Evolutionary conservation across 225 moss, liverwort and hornwort genomes (phyloP).

Genomic region (Pseudoscleropodium purum): DNA sequence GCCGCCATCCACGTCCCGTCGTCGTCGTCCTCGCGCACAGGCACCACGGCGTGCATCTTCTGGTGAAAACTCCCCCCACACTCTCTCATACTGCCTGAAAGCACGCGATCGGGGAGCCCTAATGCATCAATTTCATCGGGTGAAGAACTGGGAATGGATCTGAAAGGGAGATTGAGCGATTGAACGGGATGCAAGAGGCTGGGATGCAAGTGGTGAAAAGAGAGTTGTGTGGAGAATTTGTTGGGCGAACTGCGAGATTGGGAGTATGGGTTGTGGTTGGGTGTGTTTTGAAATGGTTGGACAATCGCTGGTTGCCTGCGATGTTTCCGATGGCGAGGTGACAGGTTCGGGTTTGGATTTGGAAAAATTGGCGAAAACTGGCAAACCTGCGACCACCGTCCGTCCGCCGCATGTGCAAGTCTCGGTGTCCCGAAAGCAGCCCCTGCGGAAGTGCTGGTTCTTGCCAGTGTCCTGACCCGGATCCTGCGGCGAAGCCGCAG

Average conservation of each 20-base stretch:
- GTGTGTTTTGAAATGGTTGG: not conserved
- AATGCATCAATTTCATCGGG: not conserved
- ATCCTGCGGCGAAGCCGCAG: not conserved
- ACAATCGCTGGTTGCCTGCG: not conserved
- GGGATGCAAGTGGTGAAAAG: not conserved
- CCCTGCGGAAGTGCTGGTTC: not conserved
- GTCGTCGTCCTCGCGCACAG: slow-evolving; percentile 16
- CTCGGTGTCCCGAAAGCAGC: not conserved
- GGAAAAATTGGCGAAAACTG: not conserved
- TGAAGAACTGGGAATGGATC: too few species aligned
- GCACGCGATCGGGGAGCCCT: not conserved
- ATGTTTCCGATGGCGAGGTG: not conserved
- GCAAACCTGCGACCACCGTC: not conserved
- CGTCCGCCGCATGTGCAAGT: not conserved
- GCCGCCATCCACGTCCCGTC: not conserved
- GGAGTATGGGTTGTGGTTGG: not conserved
- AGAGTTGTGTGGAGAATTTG: not conserved
- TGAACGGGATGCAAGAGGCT: not conserved
- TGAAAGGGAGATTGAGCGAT: not conserved
- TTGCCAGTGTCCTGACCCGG: not conserved
- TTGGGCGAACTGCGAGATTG: not conserved
- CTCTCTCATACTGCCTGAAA: not conserved
- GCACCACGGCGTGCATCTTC: slow-evolving; percentile 35
- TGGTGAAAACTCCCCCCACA: not conserved
- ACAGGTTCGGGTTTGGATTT: not conserved